Evolutionary conservation across 1,284 basidiomycete genomes (phyloP), one percentile per base, ranked within the genome.

Genomic region (Mycena sp.): DNA sequence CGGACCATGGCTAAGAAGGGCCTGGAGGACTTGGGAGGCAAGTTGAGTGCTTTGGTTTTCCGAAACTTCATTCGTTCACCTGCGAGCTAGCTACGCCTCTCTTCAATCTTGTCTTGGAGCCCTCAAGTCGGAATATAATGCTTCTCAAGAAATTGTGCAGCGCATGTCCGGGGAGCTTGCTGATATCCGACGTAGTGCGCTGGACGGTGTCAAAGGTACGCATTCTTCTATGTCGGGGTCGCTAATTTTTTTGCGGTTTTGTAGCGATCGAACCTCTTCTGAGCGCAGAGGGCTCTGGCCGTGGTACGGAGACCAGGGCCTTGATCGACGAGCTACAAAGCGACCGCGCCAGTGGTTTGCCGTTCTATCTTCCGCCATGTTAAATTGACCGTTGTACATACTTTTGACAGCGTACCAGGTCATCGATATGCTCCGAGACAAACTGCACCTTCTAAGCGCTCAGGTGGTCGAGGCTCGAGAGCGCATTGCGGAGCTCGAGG

Each of bases 351-450:
- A 69, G 72, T 21, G 71, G 77, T 76, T 69, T 30, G 71, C 51
- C 30, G 45, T n/a, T 54, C 63, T 63, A 16, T 48, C n/a, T 45
- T 30, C 19, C 19, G 9, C 10, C 17, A 23, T 10, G 16, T 4
- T 16, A 46, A 25, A 50, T 25, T 49, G 11, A 58, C 46, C 50
- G 46, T 11, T 30, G 12, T 6, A 14, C n/a, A 5, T 29, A 11
- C 48, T 58, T 61, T 67, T 63, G 11, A 40, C 49, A 86, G 85
- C 85, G 4, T 78, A 82, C 63, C 80, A 85, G 63, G 84, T 86
- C 32, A 81, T 78, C 21, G 84, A 86, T 51, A 70, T 86, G 11
- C 75, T 86, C 4, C 80, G 84, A n/a, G 81, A 84, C 63, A 85
- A 85, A 61, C 72, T 85, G 1, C 78, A 83, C 40, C 69, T 76